Percentiles rank a stretch among this genome's conserved stretches.
These are phyloP conservation scores for Babjeviella inositovora DNA, from an alignment of 805 yeast genomes.

Conservation along the genomic window DNA sequence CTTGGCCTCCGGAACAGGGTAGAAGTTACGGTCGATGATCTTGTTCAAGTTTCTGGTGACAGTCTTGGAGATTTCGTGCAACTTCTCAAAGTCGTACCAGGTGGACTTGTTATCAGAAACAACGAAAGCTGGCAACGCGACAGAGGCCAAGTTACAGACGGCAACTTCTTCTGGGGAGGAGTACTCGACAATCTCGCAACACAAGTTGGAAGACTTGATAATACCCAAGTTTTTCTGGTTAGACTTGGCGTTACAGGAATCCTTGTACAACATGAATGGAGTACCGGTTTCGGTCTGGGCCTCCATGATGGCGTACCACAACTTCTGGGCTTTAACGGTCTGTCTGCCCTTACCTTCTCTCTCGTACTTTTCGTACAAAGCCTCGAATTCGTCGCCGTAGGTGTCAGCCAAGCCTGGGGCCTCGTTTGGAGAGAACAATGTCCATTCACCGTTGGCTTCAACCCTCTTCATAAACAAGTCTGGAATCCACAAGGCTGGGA, in stretches of 20 bases:
- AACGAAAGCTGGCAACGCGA: conserved; percentile 40
- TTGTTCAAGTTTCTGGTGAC: conserved; percentile 38
- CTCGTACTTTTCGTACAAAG: conserved; percentile 34
- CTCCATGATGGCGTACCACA: conserved; percentile 44
- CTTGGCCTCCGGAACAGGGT: conserved; percentile 39
- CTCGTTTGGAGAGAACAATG: conserved; percentile 41
- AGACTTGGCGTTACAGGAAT: conserved; percentile 41
- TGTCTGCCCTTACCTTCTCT: conserved; percentile 28
- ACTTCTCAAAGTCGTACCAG: conserved; percentile 38
- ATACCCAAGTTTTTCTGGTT: conserved; percentile 46
- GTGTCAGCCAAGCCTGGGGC: conserved; percentile 39
- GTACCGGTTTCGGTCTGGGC: conserved; percentile 54
- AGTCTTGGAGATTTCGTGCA: conserved; percentile 37
- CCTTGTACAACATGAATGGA: conserved; percentile 49
- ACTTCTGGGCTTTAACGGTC: conserved; percentile 39
- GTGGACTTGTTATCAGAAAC: conserved; percentile 20
- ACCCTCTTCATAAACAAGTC: conserved; percentile 48
- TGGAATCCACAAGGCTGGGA: conserved; percentile 50
- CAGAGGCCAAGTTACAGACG: conserved; percentile 45
- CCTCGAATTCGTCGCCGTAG: conserved; percentile 39
- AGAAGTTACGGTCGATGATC: conserved; percentile 37
- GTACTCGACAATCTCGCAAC: conserved; percentile 50
- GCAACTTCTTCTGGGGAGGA: conserved; percentile 42
- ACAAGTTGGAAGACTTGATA: conserved; percentile 43
- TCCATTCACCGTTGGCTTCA: conserved; percentile 38